A percentile compares a stretch with the other conserved stretches of the same genome.
These are phyloP conservation scores for Populus hybrid DNA, from an alignment of 441 rosid genomes.

Conservation along the genomic window DNA sequence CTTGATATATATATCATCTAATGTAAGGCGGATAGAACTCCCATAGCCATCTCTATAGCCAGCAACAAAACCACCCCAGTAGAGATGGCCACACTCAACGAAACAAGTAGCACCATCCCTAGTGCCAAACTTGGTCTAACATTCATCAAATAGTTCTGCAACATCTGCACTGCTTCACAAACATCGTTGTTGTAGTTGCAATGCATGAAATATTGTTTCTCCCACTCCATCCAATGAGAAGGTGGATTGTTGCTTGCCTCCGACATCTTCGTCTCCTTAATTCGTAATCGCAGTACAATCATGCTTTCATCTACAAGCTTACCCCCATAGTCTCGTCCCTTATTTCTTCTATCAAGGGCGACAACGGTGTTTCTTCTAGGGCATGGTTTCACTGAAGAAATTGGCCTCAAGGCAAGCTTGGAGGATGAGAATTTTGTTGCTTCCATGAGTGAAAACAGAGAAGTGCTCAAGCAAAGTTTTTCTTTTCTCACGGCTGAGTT, in stretches of 20 bases:
- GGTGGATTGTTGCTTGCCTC: conserved; percentile 54
- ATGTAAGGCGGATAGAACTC: too few relatives aligned
- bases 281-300: conserved; percentile 52
- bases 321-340: conserved; percentile 23
- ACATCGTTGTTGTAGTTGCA: conserved; percentile 49
- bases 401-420: neutral
- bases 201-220: conserved; percentile 43
- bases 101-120: conserved; percentile 23
- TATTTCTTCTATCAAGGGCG: neutral
- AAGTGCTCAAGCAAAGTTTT: neutral
- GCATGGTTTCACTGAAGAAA: neutral
- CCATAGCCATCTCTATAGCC: conserved; percentile 15
- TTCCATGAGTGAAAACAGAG: conserved; percentile 5
- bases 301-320: conserved; percentile 48
- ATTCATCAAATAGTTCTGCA: conserved; percentile 52
- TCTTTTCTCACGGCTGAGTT: neutral
- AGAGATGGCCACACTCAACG: conserved; percentile 16
- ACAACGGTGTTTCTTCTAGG: neutral
- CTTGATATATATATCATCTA: too few relatives aligned
- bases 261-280: conserved; percentile 55
- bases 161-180: conserved; percentile 43
- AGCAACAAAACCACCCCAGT: conserved; percentile 18
- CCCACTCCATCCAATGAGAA: conserved; percentile 72
- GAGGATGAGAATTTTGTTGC: conserved; percentile 3
- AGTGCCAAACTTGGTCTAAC: conserved; percentile 50